Evolutionary conservation across 768 basidiomycete genomes (phyloP), one percentile per base, ranked within the genome.

Genomic region (Panaeolus papilionaceus): DNA sequence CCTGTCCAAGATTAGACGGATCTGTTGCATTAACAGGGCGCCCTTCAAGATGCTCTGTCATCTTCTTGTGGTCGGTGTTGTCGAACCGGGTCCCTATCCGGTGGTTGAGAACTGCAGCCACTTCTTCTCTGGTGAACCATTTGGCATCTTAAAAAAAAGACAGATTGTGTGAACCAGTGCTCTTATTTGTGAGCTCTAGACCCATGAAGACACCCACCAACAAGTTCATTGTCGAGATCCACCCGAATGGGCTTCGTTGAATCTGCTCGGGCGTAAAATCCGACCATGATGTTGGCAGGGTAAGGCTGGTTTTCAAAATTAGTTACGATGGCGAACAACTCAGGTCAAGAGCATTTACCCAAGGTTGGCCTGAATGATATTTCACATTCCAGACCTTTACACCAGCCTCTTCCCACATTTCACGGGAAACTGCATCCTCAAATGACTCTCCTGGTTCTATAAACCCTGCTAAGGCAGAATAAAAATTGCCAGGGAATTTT

Each of bases 351-450:
- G 23, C 38, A 69, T 85, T 69, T 71, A 92, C 94, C 94, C 94
- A 96, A 65, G 94, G 94, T 72, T 95, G 93, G 39, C 84, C 87
- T 66, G 92, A 93, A 77, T 96, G 94, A 75, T 97, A 98, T 70
- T 83, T 84, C 28, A 96, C 86, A 70, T 94, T 85, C 82, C 90
- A 91, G 26, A 94, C 93, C 61, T 84, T 86, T n/a, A 99, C 86
- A 4, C 97, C 97, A 2, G 94, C 93, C 77, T 99, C 97, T 77
- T 99, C 97, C 90, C 94, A 94, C 77, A 97, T 91, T 78, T 99
- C 97, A 44, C 97, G 86, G 64, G 86, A 83, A 38, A 98, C 96
- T 2, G 96, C 92, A 71, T 98, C 96, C 75, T 99, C 97, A 70
- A 98, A 92, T 0, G 92, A 89, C 77, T 99, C 97, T 10, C 92